These are phyloP conservation scores for Diaporthe sp. DNA, from an alignment of 2,329 filamentous ascomycete species.

Conservation along the genomic window DNA sequence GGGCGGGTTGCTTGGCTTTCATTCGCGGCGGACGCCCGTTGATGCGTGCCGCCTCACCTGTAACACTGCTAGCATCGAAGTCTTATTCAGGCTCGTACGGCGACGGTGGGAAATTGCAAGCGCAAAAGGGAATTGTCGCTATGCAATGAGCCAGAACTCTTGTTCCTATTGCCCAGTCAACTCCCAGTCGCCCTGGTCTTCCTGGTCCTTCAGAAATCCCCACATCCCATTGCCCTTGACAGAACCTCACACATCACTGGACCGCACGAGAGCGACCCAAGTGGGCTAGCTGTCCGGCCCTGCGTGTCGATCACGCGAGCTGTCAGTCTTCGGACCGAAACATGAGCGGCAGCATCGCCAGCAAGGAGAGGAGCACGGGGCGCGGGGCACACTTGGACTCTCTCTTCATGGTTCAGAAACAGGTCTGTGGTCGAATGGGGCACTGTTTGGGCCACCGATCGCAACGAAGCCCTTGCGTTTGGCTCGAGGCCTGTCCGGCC, in stretches of 20 bases:
- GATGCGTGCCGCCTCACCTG: constrained; percentile 5
- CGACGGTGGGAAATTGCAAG: constrained; percentile 20
- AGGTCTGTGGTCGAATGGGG: background rate
- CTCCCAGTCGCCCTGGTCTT: constrained; percentile 5
- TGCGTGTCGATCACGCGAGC: constrained; percentile 23
- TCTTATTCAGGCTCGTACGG: constrained; percentile 16
- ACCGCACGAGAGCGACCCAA: background rate
- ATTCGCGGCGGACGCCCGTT: background rate
- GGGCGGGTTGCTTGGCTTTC: constrained; percentile 3
- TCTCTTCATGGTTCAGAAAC: background rate
- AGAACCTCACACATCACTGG: background rate
- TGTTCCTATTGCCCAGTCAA: constrained; percentile 1
- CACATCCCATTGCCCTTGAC: background rate
- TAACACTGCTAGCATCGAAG: constrained; percentile 22
- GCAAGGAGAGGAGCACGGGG: background rate
- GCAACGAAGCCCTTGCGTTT: background rate
- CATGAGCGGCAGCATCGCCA: constrained; percentile 1
- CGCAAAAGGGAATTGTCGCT: background rate
- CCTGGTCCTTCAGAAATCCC: background rate
- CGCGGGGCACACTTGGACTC: background rate
- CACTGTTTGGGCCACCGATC: constrained; percentile 2
- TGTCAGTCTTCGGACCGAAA: constrained; percentile 32
- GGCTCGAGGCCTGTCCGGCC: background rate
- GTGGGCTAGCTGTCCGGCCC: constrained; percentile 17
- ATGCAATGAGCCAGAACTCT: constrained; percentile 8